These are phyloP conservation scores for Hygrophorus pudorinus DNA, from an alignment of 768 basidiomycete species.

Conservation along the genomic window DNA sequence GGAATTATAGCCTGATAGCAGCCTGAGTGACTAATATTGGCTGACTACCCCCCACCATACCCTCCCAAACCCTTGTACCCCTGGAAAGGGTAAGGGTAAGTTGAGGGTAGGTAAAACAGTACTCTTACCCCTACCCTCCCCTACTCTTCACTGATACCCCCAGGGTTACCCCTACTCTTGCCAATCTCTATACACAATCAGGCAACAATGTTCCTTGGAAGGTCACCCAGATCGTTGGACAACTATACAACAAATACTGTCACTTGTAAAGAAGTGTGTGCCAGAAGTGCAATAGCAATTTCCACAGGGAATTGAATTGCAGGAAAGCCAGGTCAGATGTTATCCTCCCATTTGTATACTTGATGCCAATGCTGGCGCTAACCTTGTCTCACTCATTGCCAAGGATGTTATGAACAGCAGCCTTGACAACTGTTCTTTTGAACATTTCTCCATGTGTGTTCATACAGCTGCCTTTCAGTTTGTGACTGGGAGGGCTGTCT, in stretches of 20 bases:
- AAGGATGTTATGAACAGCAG: conserved; percentile 13
- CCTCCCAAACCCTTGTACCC: too few relatives aligned
- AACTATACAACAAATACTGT: conserved; percentile 27
- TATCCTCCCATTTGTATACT: conserved; percentile 14
- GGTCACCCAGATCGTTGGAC: conserved; percentile 34
- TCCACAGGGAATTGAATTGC: conserved; percentile 15
- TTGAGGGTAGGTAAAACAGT: too few relatives aligned
- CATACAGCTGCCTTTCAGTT: conserved; percentile 14
- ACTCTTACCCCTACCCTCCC: too few relatives aligned
- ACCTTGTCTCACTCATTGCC: conserved; percentile 10
- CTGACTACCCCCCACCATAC: too few relatives aligned
- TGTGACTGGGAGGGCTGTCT: conserved; percentile 11
- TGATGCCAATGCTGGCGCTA: conserved; percentile 8
- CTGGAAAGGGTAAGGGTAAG: too few relatives aligned
- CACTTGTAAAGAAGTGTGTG: conserved; percentile 16
- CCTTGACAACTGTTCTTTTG: conserved; percentile 13
- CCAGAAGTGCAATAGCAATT: conserved; percentile 6
- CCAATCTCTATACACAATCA: conserved; percentile 40
- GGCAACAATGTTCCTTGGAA: conserved; percentile 26
- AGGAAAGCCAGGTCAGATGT: not conserved
- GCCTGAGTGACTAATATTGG: too few relatives aligned
- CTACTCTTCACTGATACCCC: too few relatives aligned
- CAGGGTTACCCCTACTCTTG: too few relatives aligned
- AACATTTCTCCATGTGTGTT: conserved; percentile 10
- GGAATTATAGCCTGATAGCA: too few relatives aligned